phyloP scores from a whole-genome alignment of 192 early-diverging fungal genomes.

The Coemansia asiatica region DNA sequence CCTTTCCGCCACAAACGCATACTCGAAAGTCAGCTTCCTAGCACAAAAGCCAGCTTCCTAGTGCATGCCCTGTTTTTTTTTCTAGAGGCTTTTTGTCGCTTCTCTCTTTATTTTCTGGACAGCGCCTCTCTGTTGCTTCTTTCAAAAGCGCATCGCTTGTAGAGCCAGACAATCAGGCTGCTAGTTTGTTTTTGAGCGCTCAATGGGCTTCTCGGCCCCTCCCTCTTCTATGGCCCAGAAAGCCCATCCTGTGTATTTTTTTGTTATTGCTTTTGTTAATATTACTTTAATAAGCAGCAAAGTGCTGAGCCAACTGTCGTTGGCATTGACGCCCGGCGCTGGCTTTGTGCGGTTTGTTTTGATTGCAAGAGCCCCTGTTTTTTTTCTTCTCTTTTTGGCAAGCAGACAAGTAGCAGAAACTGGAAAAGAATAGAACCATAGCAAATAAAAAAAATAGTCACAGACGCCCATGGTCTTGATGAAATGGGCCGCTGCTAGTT shows the following conservation, averaged over 20 bases:
- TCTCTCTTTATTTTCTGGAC: not conserved
- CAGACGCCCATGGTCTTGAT: not conserved
- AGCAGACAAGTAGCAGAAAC: not conserved
- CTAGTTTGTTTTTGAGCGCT: not conserved
- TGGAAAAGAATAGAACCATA: not conserved
- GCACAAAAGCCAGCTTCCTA: not conserved
- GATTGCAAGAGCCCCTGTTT: not conserved
- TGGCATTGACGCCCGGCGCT: not conserved
- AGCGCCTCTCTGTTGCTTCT: not conserved
- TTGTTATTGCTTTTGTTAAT: not conserved
- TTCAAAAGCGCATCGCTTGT: not conserved
- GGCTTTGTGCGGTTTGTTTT: constrained; percentile 2
- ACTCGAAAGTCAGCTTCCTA: too few relatives aligned
- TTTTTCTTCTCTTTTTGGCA: not conserved
- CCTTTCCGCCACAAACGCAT: not conserved
- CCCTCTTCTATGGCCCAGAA: not conserved
- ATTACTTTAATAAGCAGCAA: not conserved
- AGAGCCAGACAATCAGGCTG: constrained; percentile 1
- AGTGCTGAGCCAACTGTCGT: not conserved
- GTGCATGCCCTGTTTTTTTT: not conserved
- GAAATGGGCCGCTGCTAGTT: not conserved
- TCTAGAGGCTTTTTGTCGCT: not conserved
- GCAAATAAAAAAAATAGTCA: not conserved
- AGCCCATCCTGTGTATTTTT: not conserved
- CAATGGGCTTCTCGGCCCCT: not conserved